Evolutionary conservation across 1,284 basidiomycete species (phyloP), one percentile per base, ranked within the genome.

Genomic region (Porogramme epimiltina): DNA sequence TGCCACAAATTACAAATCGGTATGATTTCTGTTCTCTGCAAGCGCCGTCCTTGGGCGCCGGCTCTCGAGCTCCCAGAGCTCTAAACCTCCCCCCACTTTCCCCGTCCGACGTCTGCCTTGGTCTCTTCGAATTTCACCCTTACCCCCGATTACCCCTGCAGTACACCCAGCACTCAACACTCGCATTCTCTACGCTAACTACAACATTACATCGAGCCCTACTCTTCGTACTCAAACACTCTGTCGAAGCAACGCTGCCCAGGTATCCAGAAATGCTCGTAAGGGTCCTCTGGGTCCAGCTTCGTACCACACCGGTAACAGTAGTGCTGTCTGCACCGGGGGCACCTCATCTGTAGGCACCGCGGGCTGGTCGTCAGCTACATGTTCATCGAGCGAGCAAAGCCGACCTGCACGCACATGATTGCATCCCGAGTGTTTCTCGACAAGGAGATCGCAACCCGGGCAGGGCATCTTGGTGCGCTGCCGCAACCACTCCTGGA

Each of bases 391-490:
- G n/a, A n/a, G n/a, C n/a, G n/a, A 37, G n/a, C 9, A 37, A 37
- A 46, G 18, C 24, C 42, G 31, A 37, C 52, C 42, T 52, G 49
- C 39, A 74, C 84, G 47, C 73, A 88, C 87, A 69, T 89, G 87
- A 62, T 89, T 89, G 67, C 89, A 92, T 1, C 90, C 89, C 45
- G 77, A 59, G 18, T 76, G 81, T 70, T 92, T 91, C 68, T 92
- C 84, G n/a, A 91, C 82, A 52, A 76, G 73, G 13, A 88, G 73
- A 5, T 73, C 61, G 67, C 91, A 92, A 13, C 79, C 79, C 3
- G 89, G 89, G 63, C 90, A 92, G 16, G 72, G 67, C 67, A 75
- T 86, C 15, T 54, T 54, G 13, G 88, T 84, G 33, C 80, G 80
- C 31, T 69, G 61, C 39, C 80, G 73, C 25, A 91, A 71, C 85